Percentiles rank a stretch among this genome's conserved stretches.
These are phyloP conservation scores for Elongisporangium prolatum DNA, from an alignment of 352 stramenopile genomes.

Conservation along the genomic window DNA sequence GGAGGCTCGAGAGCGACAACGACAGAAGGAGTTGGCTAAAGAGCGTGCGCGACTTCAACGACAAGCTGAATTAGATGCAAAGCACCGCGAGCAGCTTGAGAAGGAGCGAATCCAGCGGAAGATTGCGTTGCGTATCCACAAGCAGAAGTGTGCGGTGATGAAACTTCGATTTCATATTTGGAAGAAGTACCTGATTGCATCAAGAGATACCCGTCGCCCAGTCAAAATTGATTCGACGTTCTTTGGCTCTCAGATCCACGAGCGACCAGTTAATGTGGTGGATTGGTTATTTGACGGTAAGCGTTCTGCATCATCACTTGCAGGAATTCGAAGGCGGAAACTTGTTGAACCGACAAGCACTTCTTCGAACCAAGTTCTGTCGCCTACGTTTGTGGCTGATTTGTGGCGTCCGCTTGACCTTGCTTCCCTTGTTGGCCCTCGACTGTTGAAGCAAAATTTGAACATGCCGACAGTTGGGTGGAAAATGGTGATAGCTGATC, in stretches of 20 bases:
- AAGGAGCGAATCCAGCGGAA: conserved; percentile 42
- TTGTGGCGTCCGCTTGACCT: conserved; percentile 32
- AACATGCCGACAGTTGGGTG: conserved; percentile 25
- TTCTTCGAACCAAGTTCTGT: background rate
- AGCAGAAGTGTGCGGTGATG: conserved; percentile 47
- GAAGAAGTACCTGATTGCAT: conserved; percentile 57
- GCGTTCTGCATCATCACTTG: background rate
- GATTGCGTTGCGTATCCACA: conserved; percentile 19
- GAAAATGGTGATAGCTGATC: conserved; percentile 75
- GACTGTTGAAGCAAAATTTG: conserved; percentile 18
- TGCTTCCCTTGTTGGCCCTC: conserved; percentile 18
- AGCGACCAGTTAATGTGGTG: conserved; percentile 39
- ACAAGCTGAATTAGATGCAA: conserved; percentile 40
- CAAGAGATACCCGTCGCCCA: conserved; percentile 30
- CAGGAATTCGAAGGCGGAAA: background rate
- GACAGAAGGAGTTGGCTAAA: conserved; percentile 36
- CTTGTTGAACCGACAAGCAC: background rate
- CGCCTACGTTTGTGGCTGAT: background rate
- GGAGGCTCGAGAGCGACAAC: conserved; percentile 34
- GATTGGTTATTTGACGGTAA: conserved; percentile 32
- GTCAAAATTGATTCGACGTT: conserved; percentile 32
- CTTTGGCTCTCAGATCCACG: conserved; percentile 18
- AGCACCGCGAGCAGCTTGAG: conserved; percentile 40
- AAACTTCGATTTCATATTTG: conserved; percentile 56
- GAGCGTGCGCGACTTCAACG: conserved; percentile 30